phyloP scores from a whole-genome alignment of 2,329 filamentous ascomycete genomes.

The Graphilbum sp. region DNA sequence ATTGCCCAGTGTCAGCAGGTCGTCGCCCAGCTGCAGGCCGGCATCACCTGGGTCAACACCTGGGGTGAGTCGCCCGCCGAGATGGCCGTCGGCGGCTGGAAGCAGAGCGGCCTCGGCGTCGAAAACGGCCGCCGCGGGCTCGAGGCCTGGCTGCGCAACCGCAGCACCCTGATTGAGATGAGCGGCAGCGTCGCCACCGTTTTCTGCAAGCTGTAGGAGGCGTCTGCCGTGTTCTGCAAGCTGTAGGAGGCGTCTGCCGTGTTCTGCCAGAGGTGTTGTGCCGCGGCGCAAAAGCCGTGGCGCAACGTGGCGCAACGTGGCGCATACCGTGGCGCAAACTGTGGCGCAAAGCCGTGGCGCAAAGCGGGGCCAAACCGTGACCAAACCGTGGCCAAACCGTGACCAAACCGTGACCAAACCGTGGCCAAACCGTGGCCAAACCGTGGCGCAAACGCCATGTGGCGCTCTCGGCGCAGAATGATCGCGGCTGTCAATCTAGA shows the following conservation, averaged over 20 bases:
- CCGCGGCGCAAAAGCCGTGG: no score
- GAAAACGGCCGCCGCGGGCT: constrained; percentile 73
- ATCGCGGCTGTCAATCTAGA: no score
- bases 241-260: constrained; percentile 44
- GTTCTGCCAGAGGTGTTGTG: constrained; percentile 64
- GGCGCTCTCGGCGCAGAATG: no score
- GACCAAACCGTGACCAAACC: no score
- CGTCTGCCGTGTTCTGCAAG: constrained; percentile 63
- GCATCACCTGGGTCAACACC: constrained; percentile 85
- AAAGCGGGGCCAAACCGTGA: no score
- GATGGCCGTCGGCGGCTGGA: constrained; percentile 89
- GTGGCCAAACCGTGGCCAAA: no score
- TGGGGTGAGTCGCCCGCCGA: constrained; percentile 88
- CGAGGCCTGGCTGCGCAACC: constrained; percentile 70
- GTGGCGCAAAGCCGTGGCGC: no score
- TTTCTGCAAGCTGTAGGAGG: constrained; percentile 51
- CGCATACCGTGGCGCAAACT: no score
- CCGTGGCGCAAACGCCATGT: no score
- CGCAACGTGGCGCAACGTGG: no score
- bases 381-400: no score
- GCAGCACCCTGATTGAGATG: constrained; percentile 78
- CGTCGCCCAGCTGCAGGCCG: constrained; percentile 55
- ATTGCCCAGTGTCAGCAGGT: constrained; percentile 58
- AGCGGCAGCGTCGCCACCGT: constrained; percentile 52
- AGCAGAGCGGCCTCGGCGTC: constrained; percentile 72